These are phyloP conservation scores for Typha latifolia DNA, from an alignment of 176 grass and related monocot genomes.

Conservation along the genomic window DNA sequence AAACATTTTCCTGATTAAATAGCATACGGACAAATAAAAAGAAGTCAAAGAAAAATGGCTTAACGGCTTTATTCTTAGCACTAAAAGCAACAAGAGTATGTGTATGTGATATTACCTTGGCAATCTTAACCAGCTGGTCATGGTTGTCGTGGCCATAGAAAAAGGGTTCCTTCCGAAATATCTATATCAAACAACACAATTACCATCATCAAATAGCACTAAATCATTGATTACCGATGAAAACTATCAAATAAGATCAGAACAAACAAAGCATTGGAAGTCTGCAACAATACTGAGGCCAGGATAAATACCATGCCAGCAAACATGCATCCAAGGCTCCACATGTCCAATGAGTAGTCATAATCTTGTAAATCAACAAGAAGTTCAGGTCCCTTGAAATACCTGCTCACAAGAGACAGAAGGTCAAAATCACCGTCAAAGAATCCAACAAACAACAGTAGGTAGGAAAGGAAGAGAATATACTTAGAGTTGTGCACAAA, in stretches of 20 bases:
- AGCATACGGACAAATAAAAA: no score
- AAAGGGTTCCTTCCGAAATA: slow-evolving; percentile 99
- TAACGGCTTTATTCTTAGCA: background rate
- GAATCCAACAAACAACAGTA: background rate
- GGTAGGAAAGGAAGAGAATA: background rate
- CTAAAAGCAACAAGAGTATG: background rate
- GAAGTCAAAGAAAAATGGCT: background rate
- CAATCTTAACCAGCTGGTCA: slow-evolving; percentile 97
- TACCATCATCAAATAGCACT: background rate
- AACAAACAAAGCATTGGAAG: no score
- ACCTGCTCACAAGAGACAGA: slow-evolving; percentile 33
- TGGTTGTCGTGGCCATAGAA: slow-evolving; percentile 99
- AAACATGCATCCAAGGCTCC: slow-evolving; percentile 93
- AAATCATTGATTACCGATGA: background rate
- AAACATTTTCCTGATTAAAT: no score
- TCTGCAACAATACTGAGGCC: background rate
- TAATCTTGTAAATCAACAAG: slow-evolving; percentile 87
- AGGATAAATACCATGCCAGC: slow-evolving; percentile 54
- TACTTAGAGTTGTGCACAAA: background rate
- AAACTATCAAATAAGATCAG: background rate
- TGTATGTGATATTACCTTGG: slow-evolving; percentile 42
- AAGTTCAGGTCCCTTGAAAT: slow-evolving; percentile 81
- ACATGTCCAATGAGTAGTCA: slow-evolving; percentile 86
- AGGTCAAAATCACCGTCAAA: background rate
- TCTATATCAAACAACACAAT: slow-evolving; percentile 43